These are phyloP conservation scores for Penicillium desertorum DNA, from an alignment of 495 filamentous ascomycete species.

Conservation along the genomic window DNA sequence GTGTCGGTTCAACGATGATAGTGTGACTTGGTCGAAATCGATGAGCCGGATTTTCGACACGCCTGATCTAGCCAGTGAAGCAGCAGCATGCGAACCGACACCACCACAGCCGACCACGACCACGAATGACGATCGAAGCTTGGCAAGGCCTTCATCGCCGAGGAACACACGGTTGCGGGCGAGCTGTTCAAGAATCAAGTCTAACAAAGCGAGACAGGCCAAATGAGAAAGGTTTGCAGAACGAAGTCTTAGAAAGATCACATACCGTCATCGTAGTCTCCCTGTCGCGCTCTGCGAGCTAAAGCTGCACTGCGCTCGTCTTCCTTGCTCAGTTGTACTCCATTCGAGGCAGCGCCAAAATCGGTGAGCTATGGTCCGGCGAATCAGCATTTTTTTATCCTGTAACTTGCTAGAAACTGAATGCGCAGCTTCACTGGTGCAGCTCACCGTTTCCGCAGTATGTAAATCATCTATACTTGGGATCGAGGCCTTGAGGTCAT, in stretches of 20 bases:
- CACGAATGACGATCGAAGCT: constrained; percentile 78
- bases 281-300: constrained; percentile 74
- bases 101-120: constrained; percentile 92
- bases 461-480: constrained; percentile 52
- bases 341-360: constrained; percentile 63
- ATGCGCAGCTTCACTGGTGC: neutral
- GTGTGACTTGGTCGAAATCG: constrained; percentile 96
- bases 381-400: constrained; percentile 12
- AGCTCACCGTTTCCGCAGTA: constrained; percentile 40
- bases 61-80: constrained; percentile 85
- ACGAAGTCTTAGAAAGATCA: neutral
- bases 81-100: constrained; percentile 87
- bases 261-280: constrained; percentile 87
- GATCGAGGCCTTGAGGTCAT: constrained; percentile 71
- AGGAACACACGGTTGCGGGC: constrained; percentile 94
- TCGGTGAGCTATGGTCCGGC: constrained; percentile 62
- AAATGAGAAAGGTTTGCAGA: constrained; percentile 16
- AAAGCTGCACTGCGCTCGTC: constrained; percentile 74
- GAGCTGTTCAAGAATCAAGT: constrained; percentile 92
- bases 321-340: constrained; percentile 61
- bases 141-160: constrained; percentile 71
- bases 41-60: constrained; percentile 84
- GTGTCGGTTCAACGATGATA: constrained; percentile 91
- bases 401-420: neutral
- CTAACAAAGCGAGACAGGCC: constrained; percentile 37